These are phyloP conservation scores for Gastrodia elata DNA, from an alignment of 106 monocot species.

Conservation along the genomic window DNA sequence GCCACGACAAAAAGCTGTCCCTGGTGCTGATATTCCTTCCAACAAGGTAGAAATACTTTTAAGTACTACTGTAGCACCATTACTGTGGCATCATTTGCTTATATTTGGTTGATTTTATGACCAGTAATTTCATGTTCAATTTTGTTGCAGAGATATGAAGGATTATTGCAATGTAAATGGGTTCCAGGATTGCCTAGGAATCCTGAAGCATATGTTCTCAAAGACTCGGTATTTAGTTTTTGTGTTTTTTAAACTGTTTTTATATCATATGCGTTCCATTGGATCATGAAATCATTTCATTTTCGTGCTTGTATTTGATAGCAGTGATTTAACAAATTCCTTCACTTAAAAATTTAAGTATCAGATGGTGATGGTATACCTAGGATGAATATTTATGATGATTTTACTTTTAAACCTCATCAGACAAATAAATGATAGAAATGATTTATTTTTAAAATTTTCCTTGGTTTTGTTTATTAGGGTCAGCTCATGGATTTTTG, in stretches of 20 bases:
- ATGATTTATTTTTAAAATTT: not conserved
- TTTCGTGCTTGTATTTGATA: not conserved
- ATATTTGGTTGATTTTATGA: not conserved
- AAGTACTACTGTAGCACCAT: not conserved
- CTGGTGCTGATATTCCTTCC: constrained; percentile 22
- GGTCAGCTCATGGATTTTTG: not conserved
- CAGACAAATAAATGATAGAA: not conserved
- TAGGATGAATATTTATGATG: not conserved
- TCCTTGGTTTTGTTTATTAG: not conserved
- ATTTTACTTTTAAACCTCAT: not conserved
- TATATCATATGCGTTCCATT: too few species aligned
- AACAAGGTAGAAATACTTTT: constrained; percentile 25
- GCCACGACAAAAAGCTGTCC: constrained; percentile 67
- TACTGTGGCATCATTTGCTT: not conserved
- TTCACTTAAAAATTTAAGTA: not conserved
- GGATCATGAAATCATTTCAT: too few species aligned
- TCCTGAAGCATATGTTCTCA: constrained; percentile 75
- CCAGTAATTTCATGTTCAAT: not conserved
- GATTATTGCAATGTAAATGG: constrained; percentile 24
- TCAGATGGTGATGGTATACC: not conserved
- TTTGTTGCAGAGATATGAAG: constrained; percentile 43
- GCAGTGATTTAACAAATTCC: not conserved
- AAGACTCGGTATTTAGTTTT: constrained; percentile 65
- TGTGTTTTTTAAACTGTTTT: not conserved
- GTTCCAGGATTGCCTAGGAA: constrained; percentile 80